Evolutionary conservation across 83 land plant genomes (phyloP).

Genomic region (Picea engelmannii): DNA sequence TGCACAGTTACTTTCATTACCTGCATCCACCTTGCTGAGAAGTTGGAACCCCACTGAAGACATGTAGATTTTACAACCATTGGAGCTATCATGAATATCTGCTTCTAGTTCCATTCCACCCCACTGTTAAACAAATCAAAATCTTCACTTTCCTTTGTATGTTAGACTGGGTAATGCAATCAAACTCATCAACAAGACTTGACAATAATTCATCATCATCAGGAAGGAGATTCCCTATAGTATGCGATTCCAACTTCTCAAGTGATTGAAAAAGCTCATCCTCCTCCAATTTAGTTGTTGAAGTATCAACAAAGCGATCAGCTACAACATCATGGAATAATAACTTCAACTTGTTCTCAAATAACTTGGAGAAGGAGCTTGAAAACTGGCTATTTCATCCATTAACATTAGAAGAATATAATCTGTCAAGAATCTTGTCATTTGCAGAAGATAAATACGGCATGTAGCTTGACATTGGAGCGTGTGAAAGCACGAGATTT

Average conservation of each 20-base stretch:
- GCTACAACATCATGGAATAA: not conserved
- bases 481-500: no score
- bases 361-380: slow-evolving; percentile 52
- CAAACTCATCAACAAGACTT: slow-evolving; percentile 52
- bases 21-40: no score
- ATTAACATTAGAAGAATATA: not conserved
- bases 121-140: no score
- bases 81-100: no score
- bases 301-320: slow-evolving; percentile 21
- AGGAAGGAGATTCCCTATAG: slow-evolving; percentile 87
- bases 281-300: slow-evolving; percentile 30
- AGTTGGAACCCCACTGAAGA: no score
- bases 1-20: no score
- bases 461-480: no score
- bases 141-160: no score
- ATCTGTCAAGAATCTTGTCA: not conserved
- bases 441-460: not conserved
- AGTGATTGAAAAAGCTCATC: slow-evolving; percentile 48
- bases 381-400: slow-evolving; percentile 44
- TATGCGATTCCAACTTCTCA: slow-evolving; percentile 74
- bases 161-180: no score
- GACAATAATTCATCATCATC: slow-evolving; percentile 37
- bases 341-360: slow-evolving; percentile 30
- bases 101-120: no score
- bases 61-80: no score